Evolutionary conservation across 2,329 filamentous ascomycete species (phyloP), one percentile per base, ranked within the genome.

Genomic region (Fusarium sp.): DNA sequence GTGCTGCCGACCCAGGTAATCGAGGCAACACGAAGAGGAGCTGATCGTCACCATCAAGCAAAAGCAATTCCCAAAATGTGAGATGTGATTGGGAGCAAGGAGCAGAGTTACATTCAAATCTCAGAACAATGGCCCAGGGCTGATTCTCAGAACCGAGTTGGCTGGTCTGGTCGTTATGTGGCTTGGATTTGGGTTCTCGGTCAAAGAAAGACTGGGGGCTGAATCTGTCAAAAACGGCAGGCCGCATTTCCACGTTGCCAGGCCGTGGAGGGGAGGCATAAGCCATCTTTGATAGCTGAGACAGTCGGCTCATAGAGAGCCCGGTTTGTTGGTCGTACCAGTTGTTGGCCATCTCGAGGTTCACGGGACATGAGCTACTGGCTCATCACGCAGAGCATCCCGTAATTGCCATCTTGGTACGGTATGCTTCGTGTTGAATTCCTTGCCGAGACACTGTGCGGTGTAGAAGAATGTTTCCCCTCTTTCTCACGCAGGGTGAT

Each of bases 161-260:
- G 66, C 45, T 69, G 62, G 50, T 20, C 62, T 59, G 66, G 73
- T 52, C 27, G 27, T 52, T 66, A 73, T 74, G 74, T 77, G 74
- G 76, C 76, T 67, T 74, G 70, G 62, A 71, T 78, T 70, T 78
- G 62, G 64, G 61, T 74, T 70, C 61, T 47, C 31, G 42, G 47
- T 59, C 59, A 31, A 72, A 68, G 61, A 31, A 72, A 68, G 61
- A 57, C 64, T 29, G 58, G 47, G 47, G 47, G 47, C 34, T 35
- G 64, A 58, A 69, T 67, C 57, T 66, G 62, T 73, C 67, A 52
- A 62, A 75, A 72, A 66, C 34, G 62, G 56, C 34, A 42, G 38
- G 42, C 66, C 70, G 63, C 71, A 73, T 62, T 40, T 66, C 38
- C 57, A 67, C 58, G 47, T 50, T 47, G 42, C 29, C 35, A 40